A percentile compares a stretch with the other conserved stretches of the same genome.
Conservation (phyloP, 768 basidiomycete genomes). For the Hypholoma sublateritium region DNA sequence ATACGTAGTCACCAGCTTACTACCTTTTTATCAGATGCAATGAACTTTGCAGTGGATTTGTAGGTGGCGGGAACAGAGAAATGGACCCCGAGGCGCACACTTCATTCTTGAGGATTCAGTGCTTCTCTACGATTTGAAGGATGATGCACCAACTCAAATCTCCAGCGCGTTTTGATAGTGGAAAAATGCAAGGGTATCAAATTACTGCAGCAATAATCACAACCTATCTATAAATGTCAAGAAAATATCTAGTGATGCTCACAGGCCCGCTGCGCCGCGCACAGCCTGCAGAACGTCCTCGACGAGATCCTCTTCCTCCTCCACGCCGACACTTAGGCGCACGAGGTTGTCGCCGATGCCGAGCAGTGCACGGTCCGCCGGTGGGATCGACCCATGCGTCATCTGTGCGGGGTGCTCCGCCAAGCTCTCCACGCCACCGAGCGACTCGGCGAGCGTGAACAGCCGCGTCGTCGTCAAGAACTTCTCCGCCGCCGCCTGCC, state of each 20-base stretch:
- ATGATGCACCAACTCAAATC: too few species aligned
- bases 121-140: too few species aligned
- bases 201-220: background rate
- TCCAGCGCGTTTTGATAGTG: too few species aligned
- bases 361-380: background rate
- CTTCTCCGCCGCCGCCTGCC: constrained; percentile 51
- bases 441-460: constrained; percentile 82
- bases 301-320: background rate
- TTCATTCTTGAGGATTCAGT: too few species aligned
- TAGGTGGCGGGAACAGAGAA: too few species aligned
- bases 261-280: background rate
- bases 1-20: too few species aligned
- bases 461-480: constrained; percentile 68
- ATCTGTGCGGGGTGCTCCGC: constrained; percentile 86
- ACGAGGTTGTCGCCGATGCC: background rate
- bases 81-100: too few species aligned
- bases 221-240: background rate
- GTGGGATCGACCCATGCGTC: constrained; percentile 60
- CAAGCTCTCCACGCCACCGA: constrained; percentile 92
- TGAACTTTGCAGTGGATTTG: too few species aligned
- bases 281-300: background rate
- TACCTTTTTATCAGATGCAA: too few species aligned
- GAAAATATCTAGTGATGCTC: background rate
- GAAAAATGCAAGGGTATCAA: too few species aligned
- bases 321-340: background rate